Conservation (phyloP, 192 early-diverging fungal genomes). For the Coemansia sp. region DNA sequence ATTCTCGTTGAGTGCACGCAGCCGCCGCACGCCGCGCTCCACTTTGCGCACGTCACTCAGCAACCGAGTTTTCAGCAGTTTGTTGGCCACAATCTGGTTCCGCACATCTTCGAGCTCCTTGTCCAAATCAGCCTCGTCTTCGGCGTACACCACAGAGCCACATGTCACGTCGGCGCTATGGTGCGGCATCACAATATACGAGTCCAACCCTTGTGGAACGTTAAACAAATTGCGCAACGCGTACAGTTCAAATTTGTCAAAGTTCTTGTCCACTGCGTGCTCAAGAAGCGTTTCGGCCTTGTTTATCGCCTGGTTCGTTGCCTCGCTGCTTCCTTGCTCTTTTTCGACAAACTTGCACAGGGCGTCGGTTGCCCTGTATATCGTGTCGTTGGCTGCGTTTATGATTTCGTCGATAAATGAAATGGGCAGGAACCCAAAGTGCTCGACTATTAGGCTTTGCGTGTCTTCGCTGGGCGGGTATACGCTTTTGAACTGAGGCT, state of each 20-base stretch:
- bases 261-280: conserved; percentile 74
- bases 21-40: conserved; percentile 28
- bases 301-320: conserved; percentile 61
- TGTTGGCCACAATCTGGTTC: conserved; percentile 35
- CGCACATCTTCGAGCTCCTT: conserved; percentile 37
- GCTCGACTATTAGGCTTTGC: conserved; percentile 64
- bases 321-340: conserved; percentile 55
- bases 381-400: conserved; percentile 71
- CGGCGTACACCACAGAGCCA: conserved; percentile 19
- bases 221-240: conserved; percentile 72
- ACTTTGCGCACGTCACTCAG: conserved; percentile 31
- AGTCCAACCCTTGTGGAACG: conserved; percentile 56
- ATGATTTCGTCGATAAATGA: conserved; percentile 80
- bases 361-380: conserved; percentile 69
- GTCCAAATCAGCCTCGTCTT: conserved; percentile 46
- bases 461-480: conserved; percentile 51
- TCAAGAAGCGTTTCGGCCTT: conserved; percentile 77
- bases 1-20: conserved; percentile 46
- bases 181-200: conserved; percentile 47
- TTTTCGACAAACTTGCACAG: conserved; percentile 68
- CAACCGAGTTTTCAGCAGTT: conserved; percentile 31
- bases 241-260: conserved; percentile 83
- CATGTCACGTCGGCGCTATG: conserved; percentile 14
- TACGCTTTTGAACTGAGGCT: conserved; percentile 38
- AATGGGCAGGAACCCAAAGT: conserved; percentile 79